Percentiles rank a stretch among this genome's conserved stretches.
Conservation (phyloP, 805 yeast genomes). For the Starmerella sp. region DNA sequence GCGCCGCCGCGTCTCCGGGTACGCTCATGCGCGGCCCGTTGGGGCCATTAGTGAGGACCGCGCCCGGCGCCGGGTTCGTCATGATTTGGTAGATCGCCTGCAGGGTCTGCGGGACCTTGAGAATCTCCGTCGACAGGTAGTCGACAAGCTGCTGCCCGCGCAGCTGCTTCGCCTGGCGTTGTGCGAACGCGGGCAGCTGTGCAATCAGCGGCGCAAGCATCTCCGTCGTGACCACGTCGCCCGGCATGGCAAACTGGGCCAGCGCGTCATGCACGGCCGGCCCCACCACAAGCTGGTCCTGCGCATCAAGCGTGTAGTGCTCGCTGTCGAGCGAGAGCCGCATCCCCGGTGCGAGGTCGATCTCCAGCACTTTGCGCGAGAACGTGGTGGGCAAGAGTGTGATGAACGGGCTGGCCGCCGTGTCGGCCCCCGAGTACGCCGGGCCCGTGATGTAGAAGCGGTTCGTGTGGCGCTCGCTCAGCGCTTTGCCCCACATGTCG, state of each 20-base stretch:
- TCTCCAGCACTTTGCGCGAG: neutral
- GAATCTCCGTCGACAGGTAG: neutral
- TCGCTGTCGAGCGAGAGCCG: neutral
- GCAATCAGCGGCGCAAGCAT: neutral
- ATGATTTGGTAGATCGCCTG: neutral
- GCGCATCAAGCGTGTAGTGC: neutral
- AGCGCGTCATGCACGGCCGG: neutral
- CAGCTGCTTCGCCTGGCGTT: neutral
- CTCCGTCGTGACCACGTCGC: neutral
- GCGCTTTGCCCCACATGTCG: neutral
- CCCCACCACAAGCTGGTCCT: neutral
- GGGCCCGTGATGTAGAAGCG: neutral
- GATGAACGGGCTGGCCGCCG: neutral
- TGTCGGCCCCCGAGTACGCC: neutral
- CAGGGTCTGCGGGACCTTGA: neutral
- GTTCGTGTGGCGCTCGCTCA: neutral
- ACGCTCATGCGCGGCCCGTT: no score
- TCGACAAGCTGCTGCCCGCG: neutral
- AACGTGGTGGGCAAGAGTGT: neutral
- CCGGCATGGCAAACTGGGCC: neutral
- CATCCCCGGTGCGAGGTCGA: neutral
- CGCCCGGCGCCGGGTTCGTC: no score
- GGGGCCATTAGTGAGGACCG: no score
- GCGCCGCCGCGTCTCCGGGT: no score
- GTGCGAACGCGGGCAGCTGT: neutral